Evolutionary conservation across 176 grass and related monocot species (phyloP).

Genomic region (Saccharum spontaneum): DNA sequence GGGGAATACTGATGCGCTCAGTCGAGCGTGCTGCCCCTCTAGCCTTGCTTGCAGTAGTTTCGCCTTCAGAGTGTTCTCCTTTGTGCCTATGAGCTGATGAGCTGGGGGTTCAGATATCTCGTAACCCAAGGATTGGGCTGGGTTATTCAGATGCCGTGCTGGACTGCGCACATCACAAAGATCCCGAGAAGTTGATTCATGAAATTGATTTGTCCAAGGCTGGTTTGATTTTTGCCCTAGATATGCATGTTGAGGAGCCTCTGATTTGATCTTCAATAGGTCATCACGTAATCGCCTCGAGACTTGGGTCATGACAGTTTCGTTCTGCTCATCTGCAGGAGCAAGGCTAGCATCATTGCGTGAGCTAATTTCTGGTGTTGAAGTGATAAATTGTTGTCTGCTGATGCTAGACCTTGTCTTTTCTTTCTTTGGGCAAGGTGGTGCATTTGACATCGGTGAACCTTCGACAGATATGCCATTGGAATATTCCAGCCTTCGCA

Average conservation of each 20-base stretch:
- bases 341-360: conserved; percentile 6
- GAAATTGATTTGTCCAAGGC: conserved; percentile 24
- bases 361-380: conserved; percentile 25
- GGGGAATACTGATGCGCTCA: conserved; percentile 47
- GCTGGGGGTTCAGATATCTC: conserved; percentile 53
- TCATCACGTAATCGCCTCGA: conserved; percentile 41
- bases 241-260: conserved; percentile 44
- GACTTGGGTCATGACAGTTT: conserved; percentile 46
- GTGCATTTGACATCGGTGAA: conserved; percentile 32
- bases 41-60: conserved; percentile 94
- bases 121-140: conserved; percentile 5
- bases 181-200: conserved; percentile 27
- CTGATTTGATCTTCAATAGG: conserved; percentile 55
- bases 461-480: conserved; percentile 31
- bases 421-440: conserved; percentile 21
- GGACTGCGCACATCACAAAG: conserved; percentile 26
- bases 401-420: conserved; percentile 30
- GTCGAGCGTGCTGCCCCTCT: conserved; percentile 77
- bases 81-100: conserved; percentile 22
- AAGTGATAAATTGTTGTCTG: conserved; percentile 36
- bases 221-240: conserved; percentile 32
- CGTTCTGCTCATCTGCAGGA: conserved; percentile 35
- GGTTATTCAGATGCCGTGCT: conserved; percentile 29
- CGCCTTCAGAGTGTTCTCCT: conserved; percentile 68
- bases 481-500: conserved; percentile 57